Percentiles rank a stretch among this genome's conserved stretches.
phyloP scores from a whole-genome alignment of 129 eudicot species.

The Daucus carota region DH1_v3.0 NC_030382.2:42324501-42325000 shows the following conservation, averaged over 20 bases:
- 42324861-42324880: background rate
- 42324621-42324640: background rate
- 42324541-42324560: no score
- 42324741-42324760: background rate
- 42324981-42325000: no score
- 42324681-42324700: background rate
- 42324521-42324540: no score
- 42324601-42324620: background rate
- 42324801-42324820: background rate
- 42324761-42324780: background rate
- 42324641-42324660: background rate
- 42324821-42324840: slow-evolving; percentile 9
- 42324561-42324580: no score
- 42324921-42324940: no score
- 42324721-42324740: slow-evolving; percentile 3
- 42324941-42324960: no score
- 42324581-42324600: no score
- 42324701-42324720: background rate
- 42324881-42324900: no score
- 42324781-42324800: slow-evolving; percentile 1
- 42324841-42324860: background rate
- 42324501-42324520: no score
- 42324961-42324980: no score
- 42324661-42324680: background rate
- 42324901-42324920: no score